Percentiles rank a stretch among this genome's conserved stretches.
Conservation (phyloP, 148 eudicot genomes). For the Nepenthes mirabilis region DNA sequence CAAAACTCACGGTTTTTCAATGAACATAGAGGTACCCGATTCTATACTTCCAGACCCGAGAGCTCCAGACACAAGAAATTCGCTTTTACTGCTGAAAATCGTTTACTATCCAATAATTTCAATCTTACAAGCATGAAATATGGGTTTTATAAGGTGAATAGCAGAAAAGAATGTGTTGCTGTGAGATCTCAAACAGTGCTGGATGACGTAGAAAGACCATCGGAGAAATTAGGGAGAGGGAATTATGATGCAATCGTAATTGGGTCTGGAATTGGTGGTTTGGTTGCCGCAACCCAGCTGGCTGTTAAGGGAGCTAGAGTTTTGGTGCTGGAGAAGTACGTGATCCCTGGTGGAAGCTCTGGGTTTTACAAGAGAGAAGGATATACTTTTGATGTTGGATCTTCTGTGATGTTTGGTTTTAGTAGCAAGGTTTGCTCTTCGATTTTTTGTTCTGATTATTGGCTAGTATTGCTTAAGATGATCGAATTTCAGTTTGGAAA, state of each 20-base stretch:
- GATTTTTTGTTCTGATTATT: too few relatives aligned
- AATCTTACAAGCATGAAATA: constrained; percentile 8
- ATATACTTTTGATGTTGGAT: constrained; percentile 90
- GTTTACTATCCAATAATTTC: not conserved
- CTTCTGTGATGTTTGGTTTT: constrained; percentile 97
- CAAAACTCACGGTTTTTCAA: too few relatives aligned
- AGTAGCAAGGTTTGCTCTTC: constrained; percentile 44
- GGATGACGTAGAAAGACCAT: constrained; percentile 25
- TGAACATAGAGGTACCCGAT: too few relatives aligned
- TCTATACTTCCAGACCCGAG: too few relatives aligned
- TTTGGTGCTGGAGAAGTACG: constrained; percentile 92
- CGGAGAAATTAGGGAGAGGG: constrained; percentile 12
- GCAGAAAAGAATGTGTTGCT: constrained; percentile 11
- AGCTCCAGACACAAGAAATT: too few relatives aligned
- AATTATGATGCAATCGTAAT: constrained; percentile 80
- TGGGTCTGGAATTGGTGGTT: constrained; percentile 95
- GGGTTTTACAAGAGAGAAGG: constrained; percentile 92
- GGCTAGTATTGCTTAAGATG: too few relatives aligned
- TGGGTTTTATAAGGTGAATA: constrained; percentile 9
- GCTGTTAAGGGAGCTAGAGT: constrained; percentile 96
- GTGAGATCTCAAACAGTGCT: constrained; percentile 34
- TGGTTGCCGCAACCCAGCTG: constrained; percentile 90
- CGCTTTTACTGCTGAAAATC: constrained; percentile 7
- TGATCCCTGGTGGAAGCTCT: constrained; percentile 98
- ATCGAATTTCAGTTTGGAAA: too few relatives aligned